Conservation (phyloP, 148 eudicot species). For the Polygonum maritimum region DNA sequence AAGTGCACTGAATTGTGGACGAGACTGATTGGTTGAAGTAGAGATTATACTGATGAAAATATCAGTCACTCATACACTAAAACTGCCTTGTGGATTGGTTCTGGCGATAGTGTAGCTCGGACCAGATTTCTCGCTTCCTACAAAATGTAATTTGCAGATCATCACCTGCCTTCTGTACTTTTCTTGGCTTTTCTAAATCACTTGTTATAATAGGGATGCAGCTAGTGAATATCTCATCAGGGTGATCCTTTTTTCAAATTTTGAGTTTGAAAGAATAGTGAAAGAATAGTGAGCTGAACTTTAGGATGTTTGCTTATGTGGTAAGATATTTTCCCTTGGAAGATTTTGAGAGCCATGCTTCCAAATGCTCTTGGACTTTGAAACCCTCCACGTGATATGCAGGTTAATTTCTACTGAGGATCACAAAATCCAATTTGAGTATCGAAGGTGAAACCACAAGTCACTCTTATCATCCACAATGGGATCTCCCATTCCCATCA, state of each 20-base stretch:
- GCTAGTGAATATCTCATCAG: not conserved
- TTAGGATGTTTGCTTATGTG: constrained; percentile 1
- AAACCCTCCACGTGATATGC: constrained; percentile 13
- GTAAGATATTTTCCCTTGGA: constrained; percentile 1
- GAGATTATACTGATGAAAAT: not conserved
- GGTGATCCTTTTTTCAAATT: not conserved
- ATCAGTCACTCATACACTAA: not conserved
- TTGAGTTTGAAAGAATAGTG: not conserved
- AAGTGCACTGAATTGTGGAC: not conserved
- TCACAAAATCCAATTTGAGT: constrained; percentile 16
- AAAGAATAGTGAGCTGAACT: not conserved
- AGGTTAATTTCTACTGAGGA: constrained; percentile 24
- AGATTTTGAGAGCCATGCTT: not conserved
- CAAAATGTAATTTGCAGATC: not conserved
- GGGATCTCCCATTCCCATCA: constrained; percentile 49
- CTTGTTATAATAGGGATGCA: not conserved
- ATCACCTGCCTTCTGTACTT: not conserved
- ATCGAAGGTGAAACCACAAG: constrained; percentile 12
- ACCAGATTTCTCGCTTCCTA: not conserved
- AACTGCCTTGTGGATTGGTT: not conserved
- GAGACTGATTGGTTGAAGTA: not conserved
- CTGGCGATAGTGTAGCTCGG: not conserved
- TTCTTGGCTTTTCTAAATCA: not conserved
- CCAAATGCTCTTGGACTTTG: not conserved
- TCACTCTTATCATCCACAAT: constrained; percentile 22